Conservation (phyloP, 345 rosid genomes). For the Ceriops tagal region DNA sequence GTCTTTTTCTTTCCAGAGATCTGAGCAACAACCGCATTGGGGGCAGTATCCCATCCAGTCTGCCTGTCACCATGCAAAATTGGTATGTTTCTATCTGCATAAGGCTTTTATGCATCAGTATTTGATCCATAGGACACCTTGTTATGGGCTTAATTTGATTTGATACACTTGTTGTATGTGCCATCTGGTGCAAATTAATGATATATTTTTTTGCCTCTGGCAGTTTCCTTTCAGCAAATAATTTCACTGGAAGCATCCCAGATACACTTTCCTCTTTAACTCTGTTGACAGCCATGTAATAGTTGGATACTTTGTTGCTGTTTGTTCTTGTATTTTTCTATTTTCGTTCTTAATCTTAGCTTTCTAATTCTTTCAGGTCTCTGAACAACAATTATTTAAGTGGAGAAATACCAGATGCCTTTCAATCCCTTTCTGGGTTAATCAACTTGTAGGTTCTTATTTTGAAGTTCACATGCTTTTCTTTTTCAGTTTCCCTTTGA, state of each 20-base stretch:
- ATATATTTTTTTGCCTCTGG: constrained; percentile 39
- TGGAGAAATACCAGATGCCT: constrained; percentile 89
- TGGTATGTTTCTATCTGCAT: constrained; percentile 38
- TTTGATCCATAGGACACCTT: not conserved
- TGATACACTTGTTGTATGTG: not conserved
- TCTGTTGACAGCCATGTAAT: constrained; percentile 65
- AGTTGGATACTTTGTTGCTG: constrained; percentile 8
- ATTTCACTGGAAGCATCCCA: constrained; percentile 89
- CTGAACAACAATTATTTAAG: constrained; percentile 67
- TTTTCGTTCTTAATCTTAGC: not conserved
- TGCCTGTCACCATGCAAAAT: constrained; percentile 70
- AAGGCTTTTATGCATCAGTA: not conserved
- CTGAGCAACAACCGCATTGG: constrained; percentile 90
- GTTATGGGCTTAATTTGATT: not conserved
- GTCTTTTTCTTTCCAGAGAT: constrained; percentile 52
- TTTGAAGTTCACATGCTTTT: constrained; percentile 7
- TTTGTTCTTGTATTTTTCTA: constrained; percentile 4
- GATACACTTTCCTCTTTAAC: constrained; percentile 64
- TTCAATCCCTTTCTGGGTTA: constrained; percentile 56
- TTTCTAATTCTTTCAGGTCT: constrained; percentile 58
- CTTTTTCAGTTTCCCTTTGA: constrained; percentile 6
- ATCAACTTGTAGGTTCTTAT: constrained; percentile 71
- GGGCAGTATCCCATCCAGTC: constrained; percentile 75
- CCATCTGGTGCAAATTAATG: constrained; percentile 22
- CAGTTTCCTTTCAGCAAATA: constrained; percentile 94